Percentiles rank a stretch among this genome's conserved stretches.
Conservation (phyloP, 163 green algal genomes). For the Scenedesmus sp. region DNA sequence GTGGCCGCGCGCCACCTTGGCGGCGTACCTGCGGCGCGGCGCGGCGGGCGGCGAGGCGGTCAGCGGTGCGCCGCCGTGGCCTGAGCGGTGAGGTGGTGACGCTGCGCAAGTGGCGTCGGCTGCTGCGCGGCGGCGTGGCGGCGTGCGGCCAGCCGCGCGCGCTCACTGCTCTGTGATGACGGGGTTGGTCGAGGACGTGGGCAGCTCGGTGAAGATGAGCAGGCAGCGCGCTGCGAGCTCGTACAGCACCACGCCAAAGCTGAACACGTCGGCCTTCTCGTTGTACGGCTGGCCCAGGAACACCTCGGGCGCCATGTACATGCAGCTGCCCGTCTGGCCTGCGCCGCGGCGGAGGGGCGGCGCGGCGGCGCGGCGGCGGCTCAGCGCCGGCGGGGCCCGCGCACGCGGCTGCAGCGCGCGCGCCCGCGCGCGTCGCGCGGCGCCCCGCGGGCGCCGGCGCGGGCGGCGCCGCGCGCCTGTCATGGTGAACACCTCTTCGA, state of each 20-base stretch:
- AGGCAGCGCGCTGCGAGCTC: slow-evolving; percentile 28
- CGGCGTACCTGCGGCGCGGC: neutral
- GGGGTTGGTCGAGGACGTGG: neutral
- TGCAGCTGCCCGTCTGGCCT: slow-evolving; percentile 24
- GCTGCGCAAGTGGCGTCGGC: neutral
- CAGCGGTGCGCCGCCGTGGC: neutral
- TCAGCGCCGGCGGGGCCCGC: neutral
- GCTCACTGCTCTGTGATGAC: slow-evolving; percentile 15
- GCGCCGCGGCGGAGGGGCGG: neutral
- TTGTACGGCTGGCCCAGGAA: slow-evolving; percentile 66
- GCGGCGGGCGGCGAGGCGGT: neutral
- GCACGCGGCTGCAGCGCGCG: neutral
- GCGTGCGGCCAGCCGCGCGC: no score
- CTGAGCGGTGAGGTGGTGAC: neutral
- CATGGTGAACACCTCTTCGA: slow-evolving; percentile 3
- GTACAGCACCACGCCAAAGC: slow-evolving; percentile 64
- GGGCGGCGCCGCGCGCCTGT: neutral
- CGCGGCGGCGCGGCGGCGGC: no score
- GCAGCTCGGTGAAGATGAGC: slow-evolving; percentile 27
- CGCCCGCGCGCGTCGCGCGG: neutral
- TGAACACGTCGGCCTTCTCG: slow-evolving; percentile 74
- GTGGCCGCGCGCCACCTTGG: slow-evolving; percentile 21
- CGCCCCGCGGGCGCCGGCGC: neutral
- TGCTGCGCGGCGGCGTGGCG: no score
- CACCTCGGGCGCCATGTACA: slow-evolving; percentile 49